Evolutionary conservation across 1,284 basidiomycete species (phyloP).

Genomic region (Naganishia cerealis): DNA sequence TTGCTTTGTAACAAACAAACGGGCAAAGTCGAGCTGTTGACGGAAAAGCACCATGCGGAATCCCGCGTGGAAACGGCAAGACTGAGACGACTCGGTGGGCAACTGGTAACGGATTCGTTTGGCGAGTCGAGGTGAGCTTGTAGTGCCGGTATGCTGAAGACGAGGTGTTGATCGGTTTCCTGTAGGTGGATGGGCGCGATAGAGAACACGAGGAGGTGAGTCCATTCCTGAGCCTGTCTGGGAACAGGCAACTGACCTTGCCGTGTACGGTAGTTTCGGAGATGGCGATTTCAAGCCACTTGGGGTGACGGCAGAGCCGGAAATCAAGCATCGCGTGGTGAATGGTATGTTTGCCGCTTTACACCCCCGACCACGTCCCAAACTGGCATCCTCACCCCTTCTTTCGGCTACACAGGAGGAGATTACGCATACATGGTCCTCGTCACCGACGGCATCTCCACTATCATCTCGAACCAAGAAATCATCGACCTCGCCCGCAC

Average conservation of each 20-base stretch:
- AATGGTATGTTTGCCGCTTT: conserved; percentile 58
- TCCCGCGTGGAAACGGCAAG: conserved; percentile 79
- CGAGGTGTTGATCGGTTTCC: conserved; percentile 85
- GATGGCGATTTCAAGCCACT: conserved; percentile 85
- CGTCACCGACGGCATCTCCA: conserved; percentile 87
- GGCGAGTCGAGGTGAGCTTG: conserved; percentile 76
- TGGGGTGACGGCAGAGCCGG: conserved; percentile 92
- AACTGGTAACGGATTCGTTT: conserved; percentile 88
- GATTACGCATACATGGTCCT: conserved; percentile 78
- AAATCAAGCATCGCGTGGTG: conserved; percentile 77
- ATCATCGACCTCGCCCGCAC: conserved; percentile 83
- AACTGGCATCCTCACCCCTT: not conserved
- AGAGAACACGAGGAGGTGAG: conserved; percentile 84
- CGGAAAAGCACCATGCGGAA: conserved; percentile 90
- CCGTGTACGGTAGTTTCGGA: conserved; percentile 64
- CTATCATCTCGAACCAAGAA: conserved; percentile 87
- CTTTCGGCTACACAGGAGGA: conserved; percentile 57
- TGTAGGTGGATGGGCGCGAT: conserved; percentile 92
- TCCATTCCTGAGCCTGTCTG: conserved; percentile 25
- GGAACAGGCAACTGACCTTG: conserved; percentile 25
- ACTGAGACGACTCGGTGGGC: conserved; percentile 78
- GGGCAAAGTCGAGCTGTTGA: conserved; percentile 74
- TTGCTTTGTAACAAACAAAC: conserved; percentile 73
- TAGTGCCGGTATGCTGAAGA: conserved; percentile 79
- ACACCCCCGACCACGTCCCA: not conserved